These are phyloP conservation scores for Cydonia oblonga DNA, from an alignment of 331 rosid species.

Conservation along the genomic window DNA sequence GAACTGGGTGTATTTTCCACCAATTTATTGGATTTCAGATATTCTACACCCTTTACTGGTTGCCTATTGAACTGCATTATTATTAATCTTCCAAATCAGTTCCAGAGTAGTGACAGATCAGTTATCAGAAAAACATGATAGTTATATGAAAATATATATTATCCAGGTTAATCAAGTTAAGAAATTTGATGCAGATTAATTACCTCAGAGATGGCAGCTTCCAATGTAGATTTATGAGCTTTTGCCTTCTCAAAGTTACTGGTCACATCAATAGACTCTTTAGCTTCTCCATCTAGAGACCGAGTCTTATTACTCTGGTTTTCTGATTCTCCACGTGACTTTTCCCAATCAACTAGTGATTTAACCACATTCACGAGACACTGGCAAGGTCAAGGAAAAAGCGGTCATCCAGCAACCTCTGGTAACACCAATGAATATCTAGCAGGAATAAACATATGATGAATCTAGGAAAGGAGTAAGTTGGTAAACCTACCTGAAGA, in stretches of 20 bases:
- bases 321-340: conserved; percentile 47
- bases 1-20: conserved; percentile 80
- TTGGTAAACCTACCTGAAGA: conserved; percentile 64
- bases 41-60: conserved; percentile 77
- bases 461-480: conserved; percentile 9
- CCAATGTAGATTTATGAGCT: conserved; percentile 92
- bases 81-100: conserved; percentile 38
- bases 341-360: conserved; percentile 96
- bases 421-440: conserved; percentile 4
- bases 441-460: conserved; percentile 1
- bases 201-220: conserved; percentile 90
- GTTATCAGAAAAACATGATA: conserved; percentile 8
- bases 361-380: conserved; percentile 93
- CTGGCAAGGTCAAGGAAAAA: conserved; percentile 37
- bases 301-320: conserved; percentile 32
- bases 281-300: conserved; percentile 40
- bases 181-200: neutral
- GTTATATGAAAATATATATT: neutral
- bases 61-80: conserved; percentile 82
- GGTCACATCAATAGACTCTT: conserved; percentile 56
- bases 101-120: conserved; percentile 10
- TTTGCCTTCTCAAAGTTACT: conserved; percentile 88
- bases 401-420: conserved; percentile 15
- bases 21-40: conserved; percentile 74
- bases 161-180: neutral